Evolutionary conservation across 148 eudicot genomes (phyloP).

Genomic region (Salicornia ramosissima): DNA sequence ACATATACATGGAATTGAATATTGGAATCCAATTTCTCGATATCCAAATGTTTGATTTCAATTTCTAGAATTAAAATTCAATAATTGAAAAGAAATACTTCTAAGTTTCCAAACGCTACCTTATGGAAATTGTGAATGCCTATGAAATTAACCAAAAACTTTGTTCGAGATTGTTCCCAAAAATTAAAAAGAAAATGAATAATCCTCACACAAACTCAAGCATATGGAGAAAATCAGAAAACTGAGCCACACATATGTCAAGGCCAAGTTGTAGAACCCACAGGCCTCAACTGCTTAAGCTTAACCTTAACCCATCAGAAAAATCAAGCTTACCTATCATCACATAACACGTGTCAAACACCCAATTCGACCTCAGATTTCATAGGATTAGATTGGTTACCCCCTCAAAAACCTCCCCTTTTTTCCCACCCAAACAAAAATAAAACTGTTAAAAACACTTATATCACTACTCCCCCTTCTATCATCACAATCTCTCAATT

Average conservation of each 20-base stretch:
- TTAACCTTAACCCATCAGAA: conserved; percentile 19
- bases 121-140: no score
- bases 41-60: no score
- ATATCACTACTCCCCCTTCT: not conserved
- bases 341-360: conserved; percentile 47
- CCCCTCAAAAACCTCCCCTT: conserved; percentile 1
- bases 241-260: conserved; percentile 19
- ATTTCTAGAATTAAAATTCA: no score
- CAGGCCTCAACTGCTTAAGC: not conserved
- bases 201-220: not conserved
- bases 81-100: no score
- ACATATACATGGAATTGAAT: no score
- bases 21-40: no score
- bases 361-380: conserved; percentile 44
- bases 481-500: not conserved
- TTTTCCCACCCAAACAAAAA: conserved; percentile 10
- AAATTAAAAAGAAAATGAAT: not conserved
- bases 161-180: no score
- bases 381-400: conserved; percentile 63
- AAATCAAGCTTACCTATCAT: conserved; percentile 45
- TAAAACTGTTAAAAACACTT: not conserved
- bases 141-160: no score
- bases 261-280: conserved; percentile 1
- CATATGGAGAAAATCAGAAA: conserved; percentile 14
- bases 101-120: no score